These are phyloP conservation scores for Myxozyma mucilagina DNA, from an alignment of 805 yeast genomes.

Conservation along the genomic window DNA sequence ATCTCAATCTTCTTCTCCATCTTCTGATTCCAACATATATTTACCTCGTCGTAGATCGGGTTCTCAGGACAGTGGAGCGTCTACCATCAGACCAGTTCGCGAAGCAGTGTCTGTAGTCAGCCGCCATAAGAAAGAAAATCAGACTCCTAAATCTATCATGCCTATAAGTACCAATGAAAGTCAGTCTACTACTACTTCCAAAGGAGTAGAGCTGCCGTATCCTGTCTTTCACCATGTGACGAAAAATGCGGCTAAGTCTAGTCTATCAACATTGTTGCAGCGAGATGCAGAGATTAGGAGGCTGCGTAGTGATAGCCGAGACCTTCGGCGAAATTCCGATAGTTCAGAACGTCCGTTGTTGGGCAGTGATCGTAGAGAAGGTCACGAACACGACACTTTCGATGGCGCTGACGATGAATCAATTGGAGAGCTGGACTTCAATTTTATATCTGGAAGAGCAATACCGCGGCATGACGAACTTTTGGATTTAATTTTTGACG, in stretches of 20 bases:
- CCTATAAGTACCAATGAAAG: constrained; percentile 1
- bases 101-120: constrained; percentile 1
- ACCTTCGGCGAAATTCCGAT: not conserved
- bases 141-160: not conserved
- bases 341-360: constrained; percentile 2
- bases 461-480: not conserved
- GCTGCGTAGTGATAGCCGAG: not conserved
- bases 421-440: constrained; percentile 14
- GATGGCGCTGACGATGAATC: constrained; percentile 17
- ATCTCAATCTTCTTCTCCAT: constrained; percentile 4
- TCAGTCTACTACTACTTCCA: constrained; percentile 1
- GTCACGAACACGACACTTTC: constrained; percentile 13
- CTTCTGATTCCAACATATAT: not conserved
- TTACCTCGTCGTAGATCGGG: not conserved
- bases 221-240: constrained; percentile 23
- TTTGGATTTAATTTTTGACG: constrained; percentile 14
- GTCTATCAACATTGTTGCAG: constrained; percentile 18
- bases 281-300: constrained; percentile 16
- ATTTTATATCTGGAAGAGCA: constrained; percentile 14
- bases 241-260: constrained; percentile 18
- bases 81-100: constrained; percentile 21
- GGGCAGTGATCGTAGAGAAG: constrained; percentile 3
- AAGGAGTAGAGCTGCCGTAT: constrained; percentile 8
- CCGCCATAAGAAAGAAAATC: not conserved
- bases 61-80: constrained; percentile 15